These are phyloP conservation scores for Arctostaphylos glauca DNA, from an alignment of 148 eudicot species.

Conservation along the genomic window DNA sequence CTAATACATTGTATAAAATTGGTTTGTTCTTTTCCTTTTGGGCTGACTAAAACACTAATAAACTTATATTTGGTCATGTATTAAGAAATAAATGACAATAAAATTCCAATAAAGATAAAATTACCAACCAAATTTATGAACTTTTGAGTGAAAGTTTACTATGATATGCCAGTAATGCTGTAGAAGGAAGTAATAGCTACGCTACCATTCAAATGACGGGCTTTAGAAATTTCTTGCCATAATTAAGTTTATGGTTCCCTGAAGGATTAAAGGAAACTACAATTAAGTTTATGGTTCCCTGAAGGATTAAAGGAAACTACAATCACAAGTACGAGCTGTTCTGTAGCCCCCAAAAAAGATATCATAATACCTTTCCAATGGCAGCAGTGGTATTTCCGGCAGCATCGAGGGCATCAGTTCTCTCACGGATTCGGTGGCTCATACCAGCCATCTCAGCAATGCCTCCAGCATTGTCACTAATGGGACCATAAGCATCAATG, in stretches of 20 bases:
- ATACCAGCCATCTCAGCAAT: conserved; percentile 65
- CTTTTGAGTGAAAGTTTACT: background rate
- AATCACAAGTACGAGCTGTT: background rate
- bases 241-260: no score
- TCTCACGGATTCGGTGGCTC: conserved; percentile 52
- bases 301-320: no score
- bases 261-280: no score
- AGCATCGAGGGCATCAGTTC: conserved; percentile 63
- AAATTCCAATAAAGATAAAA: no score
- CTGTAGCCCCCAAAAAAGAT: background rate
- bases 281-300: no score
- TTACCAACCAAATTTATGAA: no score
- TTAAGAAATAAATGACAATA: background rate
- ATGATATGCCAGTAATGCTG: background rate
- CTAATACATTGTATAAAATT: no score
- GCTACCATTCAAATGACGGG: background rate
- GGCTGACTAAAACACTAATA: no score
- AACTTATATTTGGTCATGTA: no score
- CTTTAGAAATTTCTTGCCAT: no score
- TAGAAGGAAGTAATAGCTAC: background rate
- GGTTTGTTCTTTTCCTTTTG: no score
- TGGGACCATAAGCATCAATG: conserved; percentile 59
- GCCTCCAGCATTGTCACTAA: conserved; percentile 60
- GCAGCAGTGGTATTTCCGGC: conserved; percentile 64
- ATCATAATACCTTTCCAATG: conserved; percentile 43